Evolutionary conservation across 2,329 filamentous ascomycete genomes (phyloP), one percentile per base, ranked within the genome.

Genomic region (Cryphonectria nitschkei): DNA sequence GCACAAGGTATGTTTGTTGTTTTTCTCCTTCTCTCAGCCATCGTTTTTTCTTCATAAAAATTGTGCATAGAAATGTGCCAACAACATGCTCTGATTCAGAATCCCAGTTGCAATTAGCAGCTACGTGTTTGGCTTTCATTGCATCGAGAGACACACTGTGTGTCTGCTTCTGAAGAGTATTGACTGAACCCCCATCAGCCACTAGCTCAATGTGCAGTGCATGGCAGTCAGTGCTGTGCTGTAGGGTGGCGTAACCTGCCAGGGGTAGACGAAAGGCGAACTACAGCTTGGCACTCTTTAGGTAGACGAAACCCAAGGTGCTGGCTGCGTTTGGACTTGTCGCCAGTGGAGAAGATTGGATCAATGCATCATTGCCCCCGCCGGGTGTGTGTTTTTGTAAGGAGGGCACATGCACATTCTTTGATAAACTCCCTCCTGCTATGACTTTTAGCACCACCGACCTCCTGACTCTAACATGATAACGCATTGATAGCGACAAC

Each of bases 401-500:
- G 13, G 52, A 29, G 54, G 54, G 54, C 54, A 56, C 26, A 56
- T 56, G 54, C 54, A 14, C n/a, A 2, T 16, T 32, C 54, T 32
- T n/a, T 32, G 54, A 32, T 56, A 56, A 56, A 5, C n/a, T 13
- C 26, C n/a, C n/a, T 29, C 13, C n/a, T 29, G 3, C 52, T 56
- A 50, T n/a, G 13, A 13, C 16, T 22, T 22, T 19, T 39, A 61
- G 58, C 58, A 41, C 58, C 19, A 11, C 58, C 19, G 7, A 37
- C 34, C 61, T 39, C 39, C 61, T 39, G 37, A 37, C n/a, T 39
- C 39, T 63, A 50, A 50, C 61, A n/a, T 63, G 61, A 63, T 39
- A 63, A 63, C 61, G 13, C 39, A 41, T 39, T 63, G 61, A 43
- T 63, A 63, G 61, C 61, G n/a, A 29, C 61, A 63, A 29, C 61